Conservation (phyloP, 2,329 filamentous ascomycete genomes). For the Ramularia collo-cygni region DNA sequence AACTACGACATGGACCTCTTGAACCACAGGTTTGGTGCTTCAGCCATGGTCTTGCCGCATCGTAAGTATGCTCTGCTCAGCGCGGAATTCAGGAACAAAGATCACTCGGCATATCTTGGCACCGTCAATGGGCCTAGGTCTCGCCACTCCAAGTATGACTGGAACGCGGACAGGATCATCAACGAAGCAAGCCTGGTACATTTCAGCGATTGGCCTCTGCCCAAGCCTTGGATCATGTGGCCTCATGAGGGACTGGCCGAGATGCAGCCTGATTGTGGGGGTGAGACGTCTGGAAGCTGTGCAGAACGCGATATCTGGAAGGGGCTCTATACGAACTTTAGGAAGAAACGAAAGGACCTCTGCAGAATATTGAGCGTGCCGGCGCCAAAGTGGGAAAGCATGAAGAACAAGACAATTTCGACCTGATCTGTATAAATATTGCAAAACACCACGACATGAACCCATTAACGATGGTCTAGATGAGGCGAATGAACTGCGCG, state of each 20-base stretch:
- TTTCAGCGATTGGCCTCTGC: slow-evolving; percentile 65
- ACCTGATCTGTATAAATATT: neutral
- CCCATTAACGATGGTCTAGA: no score
- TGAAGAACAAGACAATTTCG: slow-evolving; percentile 16
- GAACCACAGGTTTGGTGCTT: slow-evolving; percentile 55
- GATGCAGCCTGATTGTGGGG: slow-evolving; percentile 40
- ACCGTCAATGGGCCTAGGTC: slow-evolving; percentile 38
- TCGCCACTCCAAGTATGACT: slow-evolving; percentile 39
- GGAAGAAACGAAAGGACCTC: slow-evolving; percentile 35
- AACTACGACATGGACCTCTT: slow-evolving; percentile 40
- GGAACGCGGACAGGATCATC: slow-evolving; percentile 52
- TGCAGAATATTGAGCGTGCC: slow-evolving; percentile 29
- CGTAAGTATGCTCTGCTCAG: slow-evolving; percentile 55
- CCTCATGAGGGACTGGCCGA: slow-evolving; percentile 34
- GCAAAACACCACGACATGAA: no score
- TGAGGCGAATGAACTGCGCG: no score
- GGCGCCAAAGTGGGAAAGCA: slow-evolving; percentile 24
- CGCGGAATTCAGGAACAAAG: slow-evolving; percentile 53
- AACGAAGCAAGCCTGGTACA: slow-evolving; percentile 60
- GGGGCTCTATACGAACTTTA: slow-evolving; percentile 39
- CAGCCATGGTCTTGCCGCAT: slow-evolving; percentile 58
- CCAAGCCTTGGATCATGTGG: slow-evolving; percentile 56
- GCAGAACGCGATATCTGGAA: slow-evolving; percentile 39
- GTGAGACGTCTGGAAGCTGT: slow-evolving; percentile 18
- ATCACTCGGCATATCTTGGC: slow-evolving; percentile 49